A percentile compares a stretch with the other conserved stretches of the same genome.
Conservation (phyloP, 1,284 basidiomycete genomes). For the Ceratobasidium papillatum region DNA sequence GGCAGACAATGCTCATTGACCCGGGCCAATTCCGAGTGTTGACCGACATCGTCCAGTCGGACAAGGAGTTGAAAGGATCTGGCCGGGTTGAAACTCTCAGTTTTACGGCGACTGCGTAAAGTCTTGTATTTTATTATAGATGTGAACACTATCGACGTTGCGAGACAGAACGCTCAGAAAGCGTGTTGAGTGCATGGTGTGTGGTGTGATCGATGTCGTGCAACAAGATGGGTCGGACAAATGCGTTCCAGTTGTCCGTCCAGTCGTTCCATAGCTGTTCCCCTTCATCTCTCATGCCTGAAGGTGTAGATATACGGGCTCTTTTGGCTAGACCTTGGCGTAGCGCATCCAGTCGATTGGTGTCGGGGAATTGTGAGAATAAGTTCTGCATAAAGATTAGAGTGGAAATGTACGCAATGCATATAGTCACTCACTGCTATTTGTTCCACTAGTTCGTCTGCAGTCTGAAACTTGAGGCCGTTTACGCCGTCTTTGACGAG, state of each 20-base stretch:
- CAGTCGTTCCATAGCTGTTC: constrained; percentile 26
- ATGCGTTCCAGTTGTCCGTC: constrained; percentile 37
- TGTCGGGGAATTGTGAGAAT: constrained; percentile 68
- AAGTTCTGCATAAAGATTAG: constrained; percentile 58
- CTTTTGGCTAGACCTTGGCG: constrained; percentile 47
- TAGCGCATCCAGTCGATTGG: constrained; percentile 60
- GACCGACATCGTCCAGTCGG: constrained; percentile 88
- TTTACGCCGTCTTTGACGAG: constrained; percentile 86
- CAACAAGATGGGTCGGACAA: constrained; percentile 24
- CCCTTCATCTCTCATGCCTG: not conserved
- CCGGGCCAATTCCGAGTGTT: constrained; percentile 90
- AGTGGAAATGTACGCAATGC: not conserved
- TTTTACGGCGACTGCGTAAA: constrained; percentile 67
- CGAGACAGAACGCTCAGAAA: constrained; percentile 8
- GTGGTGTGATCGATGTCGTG: constrained; percentile 17
- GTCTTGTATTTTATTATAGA: constrained; percentile 1
- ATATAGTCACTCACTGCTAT: constrained; percentile 65
- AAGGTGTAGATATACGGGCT: constrained; percentile 18
- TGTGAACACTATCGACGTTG: not conserved
- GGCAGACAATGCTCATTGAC: constrained; percentile 88
- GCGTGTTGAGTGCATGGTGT: not conserved
- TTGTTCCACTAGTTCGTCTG: constrained; percentile 74
- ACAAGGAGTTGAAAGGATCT: constrained; percentile 80
- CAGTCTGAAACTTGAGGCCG: constrained; percentile 79
- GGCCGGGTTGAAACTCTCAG: constrained; percentile 85